Base-by-base conservation (phyloP, 2,329 filamentous ascomycete species). In the Pyricularia sp. region DNA sequence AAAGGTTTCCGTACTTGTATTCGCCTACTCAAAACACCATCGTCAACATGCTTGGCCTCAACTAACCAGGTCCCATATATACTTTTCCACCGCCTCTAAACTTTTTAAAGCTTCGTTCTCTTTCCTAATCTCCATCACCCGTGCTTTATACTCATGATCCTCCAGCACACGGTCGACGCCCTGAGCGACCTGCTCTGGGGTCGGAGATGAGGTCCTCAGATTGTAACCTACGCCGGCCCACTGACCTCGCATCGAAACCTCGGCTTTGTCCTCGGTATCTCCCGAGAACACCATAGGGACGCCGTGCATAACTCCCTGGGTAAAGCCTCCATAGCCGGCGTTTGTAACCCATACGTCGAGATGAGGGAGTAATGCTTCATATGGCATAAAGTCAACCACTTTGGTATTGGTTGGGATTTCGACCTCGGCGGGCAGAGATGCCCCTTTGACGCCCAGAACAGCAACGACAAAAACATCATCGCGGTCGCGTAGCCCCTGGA, bases 251-350 rank as follows among this genome's bases (percentile, higher is more conserved):
- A 74, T 71, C 3, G 73, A 73, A 19, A 78, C 75, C 66, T 80
- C 77, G 1, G 73, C 71, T 70, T 79, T 79, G 60, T 78, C 78
- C 53, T 75, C 75, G 33, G 71, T 73, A n/a, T 70, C 69, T 1
- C 80, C 80, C 0, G 78, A 75, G 26, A 82, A 70, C 2, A 83
- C 76, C 70, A 82, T 75, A 1, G 80, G 79, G 26, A 81, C 76
- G 0, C 79, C 79, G 65, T 78, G 75, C 33, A 75, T 72, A 1
- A 82, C 70, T 1, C 75, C 75, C 64, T 81, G 78, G 24, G 77
- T 73, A 60, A 81, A 75, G 1, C 77, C 78, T 3, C 80, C 78
- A 64, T 80, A 83, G 3, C 80, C 79, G 10, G 76, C 80, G 62
- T 82, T 83, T 10, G 75, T 75, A 19, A 83, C 73, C 31, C 82